Conservation (phyloP, 2,329 filamentous ascomycete genomes). For the Mariannaea sp. region DNA sequence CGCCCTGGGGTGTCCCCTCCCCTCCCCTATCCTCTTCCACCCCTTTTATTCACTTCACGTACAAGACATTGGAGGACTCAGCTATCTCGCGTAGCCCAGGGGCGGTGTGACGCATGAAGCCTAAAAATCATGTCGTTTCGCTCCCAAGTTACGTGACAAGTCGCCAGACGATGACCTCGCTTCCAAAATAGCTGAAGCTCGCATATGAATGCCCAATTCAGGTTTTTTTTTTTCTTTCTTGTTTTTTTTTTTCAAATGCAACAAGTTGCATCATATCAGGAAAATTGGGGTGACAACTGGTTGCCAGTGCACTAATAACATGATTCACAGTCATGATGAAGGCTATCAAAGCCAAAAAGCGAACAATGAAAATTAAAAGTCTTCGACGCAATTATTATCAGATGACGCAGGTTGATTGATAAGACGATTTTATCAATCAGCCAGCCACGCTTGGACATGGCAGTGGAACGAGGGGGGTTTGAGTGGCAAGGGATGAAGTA, state of each 20-base stretch:
- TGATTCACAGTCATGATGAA: too few species aligned
- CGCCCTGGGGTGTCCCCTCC: too few species aligned
- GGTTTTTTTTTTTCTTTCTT: too few species aligned
- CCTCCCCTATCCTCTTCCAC: too few species aligned
- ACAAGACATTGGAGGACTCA: too few species aligned
- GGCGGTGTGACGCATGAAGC: neutral
- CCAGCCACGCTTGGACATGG: neutral
- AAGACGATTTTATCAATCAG: neutral
- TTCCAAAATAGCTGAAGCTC: neutral
- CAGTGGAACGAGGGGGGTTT: neutral
- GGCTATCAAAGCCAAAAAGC: too few species aligned
- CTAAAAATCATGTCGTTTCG: neutral
- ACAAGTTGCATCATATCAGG: neutral
- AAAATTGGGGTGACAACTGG: too few species aligned
- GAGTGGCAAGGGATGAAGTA: neutral
- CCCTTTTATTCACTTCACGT: too few species aligned
- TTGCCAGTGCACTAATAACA: too few species aligned
- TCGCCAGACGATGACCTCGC: neutral
- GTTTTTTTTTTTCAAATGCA: too few species aligned
- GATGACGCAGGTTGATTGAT: neutral
- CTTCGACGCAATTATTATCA: too few species aligned
- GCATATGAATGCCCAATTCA: too few species aligned
- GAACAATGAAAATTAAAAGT: neutral
- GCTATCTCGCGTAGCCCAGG: neutral
- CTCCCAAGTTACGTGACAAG: neutral